Evolutionary conservation across 1,139 yeast genomes (phyloP), one percentile per base, ranked within the genome.

Genomic region (Tardiomyces digboiensis): DNA sequence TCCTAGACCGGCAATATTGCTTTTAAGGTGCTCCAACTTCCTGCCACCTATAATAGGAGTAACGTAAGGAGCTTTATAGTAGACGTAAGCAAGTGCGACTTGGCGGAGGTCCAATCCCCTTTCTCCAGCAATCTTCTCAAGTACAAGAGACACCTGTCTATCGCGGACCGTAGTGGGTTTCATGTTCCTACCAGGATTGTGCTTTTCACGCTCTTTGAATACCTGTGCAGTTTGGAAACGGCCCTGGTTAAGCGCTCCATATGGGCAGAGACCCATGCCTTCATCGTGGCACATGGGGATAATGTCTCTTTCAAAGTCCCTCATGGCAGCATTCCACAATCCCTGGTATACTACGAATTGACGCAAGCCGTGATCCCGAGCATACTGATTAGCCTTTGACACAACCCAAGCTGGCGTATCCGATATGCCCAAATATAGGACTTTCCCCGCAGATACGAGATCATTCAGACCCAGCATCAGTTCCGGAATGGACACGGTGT

Each of bases 371-470:
- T 51, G 46, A n/a, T 44, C 48, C 10, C 45, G 42, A 7, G 59
- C 59, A 36, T 55, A 55, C 22, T 47, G 45, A 42, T 55, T 55
- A 14, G 58, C 59, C 39, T 50, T 51, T 12, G 52, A 40, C 14
- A 55, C 59, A 16, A 55, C 44, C 59, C 59, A 55, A 8, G 59
- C 59, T 10, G 59, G 59, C 2, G 56, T 46, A 38, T 55, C 59
- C 12, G 56, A 52, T 13, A 51, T 44, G 7, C 59, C 59, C 14
- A 55, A 50, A 39, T 55, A 55, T 21, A 54, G 43, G 8, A 51
- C 53, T 40, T 51, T 51, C 2, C 54, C 53, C 7, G 44, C 26
- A 3, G 14, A 39, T 13, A 55, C 54, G 13, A 55, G 49, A 22
- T 49, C 44, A 44, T 55, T 51, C 8, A 55, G 47, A n/a, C 52